phyloP scores from a whole-genome alignment of 495 filamentous ascomycete species.

The Talaromyces adpressus region DNA sequence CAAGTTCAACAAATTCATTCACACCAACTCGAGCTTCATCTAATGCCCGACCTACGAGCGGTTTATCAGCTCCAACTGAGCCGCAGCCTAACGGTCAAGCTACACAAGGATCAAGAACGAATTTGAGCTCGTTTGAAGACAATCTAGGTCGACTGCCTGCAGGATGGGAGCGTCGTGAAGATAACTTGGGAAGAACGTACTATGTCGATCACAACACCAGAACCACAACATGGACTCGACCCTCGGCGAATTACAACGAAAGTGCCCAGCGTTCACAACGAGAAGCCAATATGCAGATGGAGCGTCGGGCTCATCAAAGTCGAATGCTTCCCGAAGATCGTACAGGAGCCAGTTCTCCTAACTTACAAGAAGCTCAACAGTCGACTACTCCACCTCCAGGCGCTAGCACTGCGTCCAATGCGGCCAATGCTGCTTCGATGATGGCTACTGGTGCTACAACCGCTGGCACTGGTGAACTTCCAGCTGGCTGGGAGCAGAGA shows the following conservation, averaged over 20 bases:
- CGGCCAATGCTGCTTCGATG: slow-evolving; percentile 65
- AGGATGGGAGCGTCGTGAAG: slow-evolving; percentile 94
- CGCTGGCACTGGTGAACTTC: slow-evolving; percentile 89
- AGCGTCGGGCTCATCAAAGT: slow-evolving; percentile 89
- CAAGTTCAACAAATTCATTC: slow-evolving; percentile 29
- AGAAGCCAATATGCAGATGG: slow-evolving; percentile 82
- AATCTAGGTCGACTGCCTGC: slow-evolving; percentile 83
- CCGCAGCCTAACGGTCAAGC: slow-evolving; percentile 29
- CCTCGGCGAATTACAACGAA: slow-evolving; percentile 72
- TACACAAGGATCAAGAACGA: slow-evolving; percentile 34
- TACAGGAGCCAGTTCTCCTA: slow-evolving; percentile 89
- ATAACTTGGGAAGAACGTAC: slow-evolving; percentile 95
- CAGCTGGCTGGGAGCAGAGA: slow-evolving; percentile 92
- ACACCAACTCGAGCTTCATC: slow-evolving; percentile 35
- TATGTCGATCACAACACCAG: slow-evolving; percentile 98
- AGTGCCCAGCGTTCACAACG: slow-evolving; percentile 69
- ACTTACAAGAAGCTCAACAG: slow-evolving; percentile 57
- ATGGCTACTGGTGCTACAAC: slow-evolving; percentile 93
- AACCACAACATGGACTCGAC: slow-evolving; percentile 92
- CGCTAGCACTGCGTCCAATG: slow-evolving; percentile 39
- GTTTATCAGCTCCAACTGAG: slow-evolving; percentile 18
- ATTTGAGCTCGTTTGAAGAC: slow-evolving; percentile 91
- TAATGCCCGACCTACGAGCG: slow-evolving; percentile 23
- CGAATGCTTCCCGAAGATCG: slow-evolving; percentile 93
- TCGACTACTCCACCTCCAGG: slow-evolving; percentile 42